Evolutionary conservation across 768 basidiomycete genomes (phyloP).

Genomic region (Termitomyces sp.): DNA sequence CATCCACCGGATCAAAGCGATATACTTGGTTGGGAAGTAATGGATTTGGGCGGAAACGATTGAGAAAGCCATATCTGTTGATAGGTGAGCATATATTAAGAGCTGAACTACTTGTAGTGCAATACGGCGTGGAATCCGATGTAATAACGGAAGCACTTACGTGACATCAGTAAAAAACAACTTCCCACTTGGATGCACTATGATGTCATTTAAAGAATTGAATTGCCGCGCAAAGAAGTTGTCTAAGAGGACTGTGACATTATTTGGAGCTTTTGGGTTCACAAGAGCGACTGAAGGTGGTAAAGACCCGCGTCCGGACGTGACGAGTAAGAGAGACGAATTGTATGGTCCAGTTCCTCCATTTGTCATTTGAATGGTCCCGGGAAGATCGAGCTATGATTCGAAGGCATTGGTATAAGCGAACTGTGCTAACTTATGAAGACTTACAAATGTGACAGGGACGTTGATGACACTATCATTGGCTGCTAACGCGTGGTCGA

Average conservation of each 20-base stretch:
- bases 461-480: conserved; percentile 36
- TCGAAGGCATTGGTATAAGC: not conserved
- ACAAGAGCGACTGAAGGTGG: conserved; percentile 63
- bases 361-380: conserved; percentile 66
- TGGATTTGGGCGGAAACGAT: conserved; percentile 60
- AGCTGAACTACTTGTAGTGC: not conserved
- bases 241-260: conserved; percentile 65
- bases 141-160: conserved; percentile 32
- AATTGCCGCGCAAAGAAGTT: conserved; percentile 80
- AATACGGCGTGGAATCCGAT: not conserved
- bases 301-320: conserved; percentile 57
- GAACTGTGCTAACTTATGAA: not conserved
- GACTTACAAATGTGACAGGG: conserved; percentile 37
- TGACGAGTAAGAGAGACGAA: conserved; percentile 53
- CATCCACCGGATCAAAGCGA: conserved; percentile 61
- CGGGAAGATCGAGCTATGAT: conserved; percentile 48
- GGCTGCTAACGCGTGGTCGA: conserved; percentile 37
- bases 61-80: conserved; percentile 56
- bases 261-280: conserved; percentile 58
- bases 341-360: conserved; percentile 62
- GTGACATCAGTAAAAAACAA: conserved; percentile 72
- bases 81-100: not conserved
- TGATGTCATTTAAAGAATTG: conserved; percentile 78
- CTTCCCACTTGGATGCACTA: conserved; percentile 64
- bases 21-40: conserved; percentile 74